A percentile compares a stretch with the other conserved stretches of the same genome.
phyloP scores from a whole-genome alignment of 805 yeast species.

The Kodamaea nitidulidarum region DNA sequence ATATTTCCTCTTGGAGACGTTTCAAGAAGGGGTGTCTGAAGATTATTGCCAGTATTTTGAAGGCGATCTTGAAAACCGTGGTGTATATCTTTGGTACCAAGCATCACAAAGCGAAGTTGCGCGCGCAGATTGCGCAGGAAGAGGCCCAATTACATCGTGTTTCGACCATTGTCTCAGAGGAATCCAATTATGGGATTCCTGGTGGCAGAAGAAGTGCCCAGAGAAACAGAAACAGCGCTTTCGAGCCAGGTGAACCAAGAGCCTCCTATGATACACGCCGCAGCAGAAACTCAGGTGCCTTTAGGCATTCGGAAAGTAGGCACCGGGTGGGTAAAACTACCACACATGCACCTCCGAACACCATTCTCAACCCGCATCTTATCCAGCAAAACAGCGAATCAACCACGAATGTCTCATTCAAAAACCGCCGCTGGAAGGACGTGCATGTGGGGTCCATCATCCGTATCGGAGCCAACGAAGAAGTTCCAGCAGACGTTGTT shows the following conservation, averaged over 20 bases:
- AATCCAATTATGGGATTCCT: constrained; percentile 7
- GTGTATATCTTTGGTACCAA: constrained; percentile 3
- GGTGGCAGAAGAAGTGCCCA: not conserved
- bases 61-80: constrained; percentile 18
- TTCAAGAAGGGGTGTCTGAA: constrained; percentile 51
- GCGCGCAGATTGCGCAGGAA: constrained; percentile 12
- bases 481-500: constrained; percentile 72
- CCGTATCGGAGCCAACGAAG: constrained; percentile 68
- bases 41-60: not conserved
- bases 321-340: constrained; percentile 3
- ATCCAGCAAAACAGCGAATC: constrained; percentile 6
- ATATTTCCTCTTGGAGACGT: constrained; percentile 60
- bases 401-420: constrained; percentile 9
- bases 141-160: constrained; percentile 31
- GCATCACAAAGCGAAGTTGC: constrained; percentile 4
- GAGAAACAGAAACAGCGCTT: not conserved
- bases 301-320: not conserved
- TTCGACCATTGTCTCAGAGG: constrained; percentile 36
- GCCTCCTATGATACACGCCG: not conserved
- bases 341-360: constrained; percentile 14
- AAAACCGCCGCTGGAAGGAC: constrained; percentile 55
- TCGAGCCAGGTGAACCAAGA: not conserved
- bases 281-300: not conserved
- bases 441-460: constrained; percentile 71
- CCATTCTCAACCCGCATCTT: constrained; percentile 20